Percentiles rank a stretch among this genome's conserved stretches.
These are phyloP conservation scores for Xylaria flabelliformis DNA, from an alignment of 495 filamentous ascomycete species.

Conservation along the genomic window DNA sequence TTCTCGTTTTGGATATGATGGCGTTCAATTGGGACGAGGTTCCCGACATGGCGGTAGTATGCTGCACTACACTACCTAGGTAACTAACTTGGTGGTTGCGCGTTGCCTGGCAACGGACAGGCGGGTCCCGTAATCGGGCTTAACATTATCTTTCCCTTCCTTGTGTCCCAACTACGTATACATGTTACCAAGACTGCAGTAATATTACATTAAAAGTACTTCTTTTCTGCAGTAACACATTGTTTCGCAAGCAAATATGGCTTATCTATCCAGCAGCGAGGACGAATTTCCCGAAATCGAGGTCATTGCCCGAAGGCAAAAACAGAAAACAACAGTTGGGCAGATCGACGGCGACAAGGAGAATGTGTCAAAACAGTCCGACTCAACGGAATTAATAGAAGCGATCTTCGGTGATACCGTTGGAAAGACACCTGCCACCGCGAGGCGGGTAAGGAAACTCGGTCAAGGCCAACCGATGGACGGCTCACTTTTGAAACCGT, in stretches of 20 bases:
- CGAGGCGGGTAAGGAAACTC: conserved; percentile 37
- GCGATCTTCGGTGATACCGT: conserved; percentile 2
- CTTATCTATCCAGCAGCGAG: conserved; percentile 29
- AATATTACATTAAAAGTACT: background rate
- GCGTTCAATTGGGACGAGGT: background rate
- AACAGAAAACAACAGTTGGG: conserved; percentile 19
- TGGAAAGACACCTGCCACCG: conserved; percentile 29
- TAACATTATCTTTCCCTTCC: background rate
- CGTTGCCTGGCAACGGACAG: conserved; percentile 41
- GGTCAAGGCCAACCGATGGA: conserved; percentile 32
- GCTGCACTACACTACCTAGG: too few relatives aligned
- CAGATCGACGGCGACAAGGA: conserved; percentile 12
- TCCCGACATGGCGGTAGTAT: background rate
- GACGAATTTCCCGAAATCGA: conserved; percentile 42
- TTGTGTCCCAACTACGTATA: background rate
- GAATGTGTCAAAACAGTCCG: background rate
- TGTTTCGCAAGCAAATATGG: background rate
- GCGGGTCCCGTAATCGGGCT: conserved; percentile 6
- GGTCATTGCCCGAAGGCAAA: conserved; percentile 30
- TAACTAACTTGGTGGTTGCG: background rate
- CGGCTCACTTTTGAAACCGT: conserved; percentile 37
- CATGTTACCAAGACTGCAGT: background rate
- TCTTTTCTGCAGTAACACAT: background rate
- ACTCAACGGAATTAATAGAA: background rate
- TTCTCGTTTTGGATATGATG: background rate